Evolutionary conservation across 257 asterid species (phyloP).

Genomic region (Primulina tabacum): DNA sequence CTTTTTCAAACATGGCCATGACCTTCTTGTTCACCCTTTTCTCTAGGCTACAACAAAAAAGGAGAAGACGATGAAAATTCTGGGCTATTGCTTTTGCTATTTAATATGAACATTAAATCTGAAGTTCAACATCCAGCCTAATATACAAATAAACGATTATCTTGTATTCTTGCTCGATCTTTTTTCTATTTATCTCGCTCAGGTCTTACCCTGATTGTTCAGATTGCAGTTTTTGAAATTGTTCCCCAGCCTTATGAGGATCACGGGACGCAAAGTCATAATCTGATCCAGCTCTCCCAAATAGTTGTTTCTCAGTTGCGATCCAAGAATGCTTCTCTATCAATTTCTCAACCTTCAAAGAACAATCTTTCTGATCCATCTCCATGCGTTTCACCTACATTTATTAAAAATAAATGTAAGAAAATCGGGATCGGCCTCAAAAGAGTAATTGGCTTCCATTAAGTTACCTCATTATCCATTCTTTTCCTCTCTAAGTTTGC

Average conservation of each 20-base stretch:
- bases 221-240: conserved; percentile 73
- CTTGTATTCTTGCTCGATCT: neutral
- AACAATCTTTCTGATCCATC: conserved; percentile 81
- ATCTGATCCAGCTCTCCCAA: conserved; percentile 88
- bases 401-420: conserved; percentile 15
- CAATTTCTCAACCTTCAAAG: conserved; percentile 76
- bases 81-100: conserved; percentile 6
- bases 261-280: conserved; percentile 84
- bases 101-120: neutral
- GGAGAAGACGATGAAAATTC: conserved; percentile 22
- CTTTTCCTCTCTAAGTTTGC: conserved; percentile 79
- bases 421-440: conserved; percentile 4
- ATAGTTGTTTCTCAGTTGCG: conserved; percentile 87
- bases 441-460: conserved; percentile 17
- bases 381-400: conserved; percentile 86
- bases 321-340: conserved; percentile 92
- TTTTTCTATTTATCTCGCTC: neutral
- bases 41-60: conserved; percentile 67
- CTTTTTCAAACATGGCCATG: conserved; percentile 98
- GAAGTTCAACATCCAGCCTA: neutral
- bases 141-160: conserved; percentile 10
- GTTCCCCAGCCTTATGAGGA: conserved; percentile 66
- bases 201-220: conserved; percentile 80
- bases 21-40: conserved; percentile 98
- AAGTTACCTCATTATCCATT: conserved; percentile 85